Base-by-base conservation (phyloP, 345 rosid species). In the Camelina neglecta region DNA sequence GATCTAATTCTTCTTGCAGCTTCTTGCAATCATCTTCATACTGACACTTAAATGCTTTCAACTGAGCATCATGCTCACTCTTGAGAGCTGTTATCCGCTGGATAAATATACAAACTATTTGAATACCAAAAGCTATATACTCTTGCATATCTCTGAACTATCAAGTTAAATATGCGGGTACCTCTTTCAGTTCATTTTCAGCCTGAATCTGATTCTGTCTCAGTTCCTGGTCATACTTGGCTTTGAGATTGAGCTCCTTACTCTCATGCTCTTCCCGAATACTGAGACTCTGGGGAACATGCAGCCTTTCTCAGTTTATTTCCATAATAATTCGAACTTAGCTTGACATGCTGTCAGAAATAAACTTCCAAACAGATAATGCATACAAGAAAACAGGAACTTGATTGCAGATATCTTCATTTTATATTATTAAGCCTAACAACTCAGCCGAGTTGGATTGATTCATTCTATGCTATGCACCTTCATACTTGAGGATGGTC, bases 121-220 rank as follows among this genome's bases (percentile, higher is more conserved):
- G 15, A 26, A n/a, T 64, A 64, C 24, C 62, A 57, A 47, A 76
- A 49, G 9, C 54, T 33, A 63, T n/a, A 51, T 44, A 69, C 23
- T 60, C 47, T 64, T 64, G 41, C 41, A 45, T 63, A 26, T 15
- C 63, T 48, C 54, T 29, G 2, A 62, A 67, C 55, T 49, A 74
- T 33, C 50, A 51, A 13, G 11, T 44, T 4, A 63, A 9, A 63
- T 63, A 23, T 15, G 69, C 5, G 69, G 41, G 24, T 64, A 64
- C 69, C 69, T 64, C 69, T 64, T 64, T 64, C 55, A 64, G 10
- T 45, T 90, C 96, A 63, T 78, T 82, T 82, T 90, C 97, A 69
- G 96, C 91, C 73, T 83, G 82, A 78, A 90, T 78, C 80, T 92
- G 85, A 73, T 75, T 57, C 70, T 79, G 86, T 76, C 86, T 89